A percentile compares a stretch with the other conserved stretches of the same genome.
Conservation (phyloP, 2,329 filamentous ascomycete genomes). For the Colletotrichum coccodes region DNA sequence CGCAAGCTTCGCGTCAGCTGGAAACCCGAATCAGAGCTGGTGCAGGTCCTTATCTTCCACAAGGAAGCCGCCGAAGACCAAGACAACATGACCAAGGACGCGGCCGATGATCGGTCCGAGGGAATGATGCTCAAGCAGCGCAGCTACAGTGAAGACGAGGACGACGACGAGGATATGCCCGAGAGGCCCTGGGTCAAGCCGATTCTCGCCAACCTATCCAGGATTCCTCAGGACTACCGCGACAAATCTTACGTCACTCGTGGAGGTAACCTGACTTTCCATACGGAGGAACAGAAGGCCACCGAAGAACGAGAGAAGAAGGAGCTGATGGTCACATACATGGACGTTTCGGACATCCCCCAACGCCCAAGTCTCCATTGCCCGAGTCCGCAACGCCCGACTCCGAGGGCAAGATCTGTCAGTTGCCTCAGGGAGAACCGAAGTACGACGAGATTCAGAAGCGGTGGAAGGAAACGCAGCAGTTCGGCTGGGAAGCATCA, state of each 20-base stretch:
- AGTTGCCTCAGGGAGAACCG: constrained; percentile 50
- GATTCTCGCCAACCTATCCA: constrained; percentile 55
- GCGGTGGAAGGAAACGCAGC: constrained; percentile 58
- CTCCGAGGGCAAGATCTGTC: constrained; percentile 41
- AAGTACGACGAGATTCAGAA: constrained; percentile 60
- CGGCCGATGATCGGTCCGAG: constrained; percentile 77
- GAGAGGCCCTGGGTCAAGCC: constrained; percentile 65
- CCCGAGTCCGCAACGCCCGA: constrained; percentile 42
- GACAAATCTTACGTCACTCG: constrained; percentile 63
- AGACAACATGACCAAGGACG: constrained; percentile 76
- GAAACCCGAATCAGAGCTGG: constrained; percentile 74
- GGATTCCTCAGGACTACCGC: constrained; percentile 56
- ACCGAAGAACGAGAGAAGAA: constrained; percentile 67
- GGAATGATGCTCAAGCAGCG: constrained; percentile 74
- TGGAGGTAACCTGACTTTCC: constrained; percentile 61
- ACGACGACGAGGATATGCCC: constrained; percentile 65
- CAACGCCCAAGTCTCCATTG: constrained; percentile 64
- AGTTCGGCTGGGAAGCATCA: constrained; percentile 55
- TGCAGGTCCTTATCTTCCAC: constrained; percentile 75
- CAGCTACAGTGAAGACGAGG: constrained; percentile 58
- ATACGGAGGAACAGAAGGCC: constrained; percentile 64
- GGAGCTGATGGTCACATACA: constrained; percentile 71
- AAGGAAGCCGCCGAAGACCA: constrained; percentile 79
- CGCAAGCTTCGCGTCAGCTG: constrained; percentile 77
- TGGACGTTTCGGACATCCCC: constrained; percentile 64